Conservation (phyloP, 1,139 yeast genomes). For the Hansenula sp. region DNA sequence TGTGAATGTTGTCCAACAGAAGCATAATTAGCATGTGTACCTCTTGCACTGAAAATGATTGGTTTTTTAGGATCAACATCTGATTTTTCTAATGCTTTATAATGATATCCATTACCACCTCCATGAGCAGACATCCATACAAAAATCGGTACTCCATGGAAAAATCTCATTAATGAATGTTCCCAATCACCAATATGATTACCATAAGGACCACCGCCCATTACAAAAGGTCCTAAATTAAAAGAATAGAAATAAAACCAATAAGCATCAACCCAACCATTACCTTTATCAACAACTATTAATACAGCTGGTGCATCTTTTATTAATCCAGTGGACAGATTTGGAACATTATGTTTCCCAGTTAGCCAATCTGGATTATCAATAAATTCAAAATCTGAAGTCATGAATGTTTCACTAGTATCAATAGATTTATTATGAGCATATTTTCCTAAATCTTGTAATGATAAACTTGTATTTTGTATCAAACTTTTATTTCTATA, state of each 20-base stretch:
- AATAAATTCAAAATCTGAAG: slow-evolving; percentile 67
- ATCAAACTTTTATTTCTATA: slow-evolving; percentile 41
- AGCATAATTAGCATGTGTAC: slow-evolving; percentile 96
- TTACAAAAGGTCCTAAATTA: slow-evolving; percentile 92
- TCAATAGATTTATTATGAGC: slow-evolving; percentile 19
- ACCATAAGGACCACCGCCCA: slow-evolving; percentile 97
- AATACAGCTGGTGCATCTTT: slow-evolving; percentile 75
- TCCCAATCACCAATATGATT: slow-evolving; percentile 99
- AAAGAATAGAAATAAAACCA: slow-evolving; percentile 97
- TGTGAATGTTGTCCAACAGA: slow-evolving; percentile 96
- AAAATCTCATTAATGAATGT: slow-evolving; percentile 82
- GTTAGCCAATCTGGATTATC: slow-evolving; percentile 84
- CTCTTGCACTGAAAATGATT: slow-evolving; percentile 82
- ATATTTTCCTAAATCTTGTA: slow-evolving; percentile 20
- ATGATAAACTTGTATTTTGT: slow-evolving; percentile 9
- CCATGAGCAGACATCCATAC: slow-evolving; percentile 99
- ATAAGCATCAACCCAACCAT: slow-evolving; percentile 84
- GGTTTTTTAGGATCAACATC: slow-evolving; percentile 50
- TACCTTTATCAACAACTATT: slow-evolving; percentile 85
- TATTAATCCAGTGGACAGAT: slow-evolving; percentile 64
- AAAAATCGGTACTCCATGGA: slow-evolving; percentile 75
- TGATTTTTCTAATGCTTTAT: slow-evolving; percentile 68
- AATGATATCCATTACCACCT: slow-evolving; percentile 88
- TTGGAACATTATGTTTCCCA: slow-evolving; percentile 65
- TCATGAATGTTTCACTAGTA: slow-evolving; percentile 41